Base-by-base conservation (phyloP, 139 green algal species). In the Tetraselmis chui region DNA sequence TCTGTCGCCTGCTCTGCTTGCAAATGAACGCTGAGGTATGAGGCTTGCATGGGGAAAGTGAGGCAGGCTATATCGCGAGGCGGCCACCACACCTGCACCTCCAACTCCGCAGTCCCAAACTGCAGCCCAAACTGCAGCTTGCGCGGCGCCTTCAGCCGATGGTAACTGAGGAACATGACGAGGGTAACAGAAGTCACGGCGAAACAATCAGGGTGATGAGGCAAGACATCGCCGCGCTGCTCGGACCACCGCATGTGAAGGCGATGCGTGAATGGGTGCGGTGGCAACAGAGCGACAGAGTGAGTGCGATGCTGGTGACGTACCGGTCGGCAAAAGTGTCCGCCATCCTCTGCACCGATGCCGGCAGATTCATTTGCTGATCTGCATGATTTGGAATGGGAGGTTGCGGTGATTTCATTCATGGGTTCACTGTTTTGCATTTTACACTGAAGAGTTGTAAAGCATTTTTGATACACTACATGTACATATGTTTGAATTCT, bases 41-140 rank as follows among this genome's bases (percentile, higher is more conserved):
- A n/a, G n/a, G n/a, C n/a, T n/a, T n/a, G n/a, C n/a, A n/a, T n/a
- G n/a, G n/a, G n/a, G n/a, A n/a, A n/a, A n/a, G n/a, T n/a, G n/a
- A n/a, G n/a, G n/a, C n/a, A n/a, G n/a, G n/a, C n/a, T n/a, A n/a
- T n/a, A n/a, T n/a, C n/a, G n/a, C n/a, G n/a, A n/a, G n/a, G n/a
- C n/a, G n/a, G n/a, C 45, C 11, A 18, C 45, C 84, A 84, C 11
- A 94, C 79, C 23, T 80, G 87, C 25, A 98, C 75, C 24, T 89
- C 87, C 67, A 98, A 81, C 23, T 90, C 83, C 29, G 99, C 96
- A 0, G 76, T 83, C 76, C 96, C 96, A 2, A 96, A 80, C 25
- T 82, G 75, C 28, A 87, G 90, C 79, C 83, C 85, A 95, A 95
- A 99, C 32, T 86, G 28, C 77, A 99, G 91, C 83, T 95, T 95